Evolutionary conservation across 805 yeast species (phyloP).

Genomic region (Huiozyma naganishii): DNA sequence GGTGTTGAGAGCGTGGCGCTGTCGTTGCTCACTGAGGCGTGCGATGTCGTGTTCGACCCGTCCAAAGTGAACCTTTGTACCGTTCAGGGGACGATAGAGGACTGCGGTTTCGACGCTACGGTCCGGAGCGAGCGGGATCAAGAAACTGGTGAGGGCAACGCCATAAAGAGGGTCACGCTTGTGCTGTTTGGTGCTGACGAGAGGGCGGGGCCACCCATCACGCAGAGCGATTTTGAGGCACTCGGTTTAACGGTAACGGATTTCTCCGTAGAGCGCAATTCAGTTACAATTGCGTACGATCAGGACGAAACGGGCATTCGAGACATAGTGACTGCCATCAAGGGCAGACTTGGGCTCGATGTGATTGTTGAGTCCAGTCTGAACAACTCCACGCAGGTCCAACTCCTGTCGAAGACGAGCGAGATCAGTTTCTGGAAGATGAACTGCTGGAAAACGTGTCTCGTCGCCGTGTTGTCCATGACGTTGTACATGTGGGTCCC

Average conservation of each 20-base stretch:
- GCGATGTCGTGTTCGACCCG: constrained; percentile 41
- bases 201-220: not conserved
- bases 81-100: constrained; percentile 51
- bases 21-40: constrained; percentile 69
- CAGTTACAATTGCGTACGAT: constrained; percentile 36
- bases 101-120: constrained; percentile 59
- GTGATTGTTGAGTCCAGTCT: constrained; percentile 37
- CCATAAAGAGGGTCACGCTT: not conserved
- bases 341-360: constrained; percentile 38
- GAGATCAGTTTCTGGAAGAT: constrained; percentile 66
- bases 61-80: constrained; percentile 22
- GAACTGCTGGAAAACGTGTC: constrained; percentile 40
- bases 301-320: constrained; percentile 50
- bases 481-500: constrained; percentile 39
- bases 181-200: not conserved
- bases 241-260: not conserved
- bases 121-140: not conserved
- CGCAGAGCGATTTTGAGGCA: not conserved
- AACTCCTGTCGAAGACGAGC: constrained; percentile 51
- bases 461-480: constrained; percentile 56
- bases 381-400: constrained; percentile 60
- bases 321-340: constrained; percentile 42
- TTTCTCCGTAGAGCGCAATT: not conserved
- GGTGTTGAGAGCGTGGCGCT: constrained; percentile 51
- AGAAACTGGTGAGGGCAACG: not conserved